phyloP scores from a whole-genome alignment of 2,329 filamentous ascomycete genomes.

The Xylariaceae sp. region DNA sequence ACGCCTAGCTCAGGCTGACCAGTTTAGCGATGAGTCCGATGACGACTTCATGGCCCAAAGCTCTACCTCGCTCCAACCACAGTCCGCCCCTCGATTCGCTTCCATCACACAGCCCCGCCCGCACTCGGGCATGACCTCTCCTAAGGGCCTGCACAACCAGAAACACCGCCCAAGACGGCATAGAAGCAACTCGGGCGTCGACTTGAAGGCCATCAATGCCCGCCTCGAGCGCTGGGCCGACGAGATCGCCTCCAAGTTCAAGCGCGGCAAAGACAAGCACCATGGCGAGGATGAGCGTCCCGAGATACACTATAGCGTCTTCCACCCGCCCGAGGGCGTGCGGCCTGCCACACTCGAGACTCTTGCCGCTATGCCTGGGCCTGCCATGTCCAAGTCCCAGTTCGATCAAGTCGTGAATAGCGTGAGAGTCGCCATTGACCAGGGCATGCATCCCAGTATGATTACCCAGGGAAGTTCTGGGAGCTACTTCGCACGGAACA shows the following conservation, averaged over 20 bases:
- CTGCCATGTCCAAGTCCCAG: slow-evolving; percentile 71
- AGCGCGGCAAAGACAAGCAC: slow-evolving; percentile 73
- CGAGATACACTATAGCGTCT: slow-evolving; percentile 97
- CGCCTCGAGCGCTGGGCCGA: slow-evolving; percentile 94
- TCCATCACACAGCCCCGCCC: slow-evolving; percentile 60
- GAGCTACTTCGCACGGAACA: slow-evolving; percentile 94
- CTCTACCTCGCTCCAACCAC: slow-evolving; percentile 52
- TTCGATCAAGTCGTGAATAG: slow-evolving; percentile 90
- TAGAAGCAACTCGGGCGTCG: slow-evolving; percentile 79
- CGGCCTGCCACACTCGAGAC: slow-evolving; percentile 74
- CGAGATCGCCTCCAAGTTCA: slow-evolving; percentile 96
- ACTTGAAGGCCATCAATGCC: slow-evolving; percentile 97
- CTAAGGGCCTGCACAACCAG: slow-evolving; percentile 41
- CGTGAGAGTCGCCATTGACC: slow-evolving; percentile 83
- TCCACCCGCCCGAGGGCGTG: slow-evolving; percentile 86
- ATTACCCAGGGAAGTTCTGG: slow-evolving; percentile 97
- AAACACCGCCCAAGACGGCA: slow-evolving; percentile 47
- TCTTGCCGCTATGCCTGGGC: slow-evolving; percentile 58
- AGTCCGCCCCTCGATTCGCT: slow-evolving; percentile 60
- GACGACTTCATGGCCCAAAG: slow-evolving; percentile 58
- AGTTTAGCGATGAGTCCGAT: slow-evolving; percentile 70
- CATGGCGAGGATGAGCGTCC: slow-evolving; percentile 75
- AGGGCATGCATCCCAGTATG: slow-evolving; percentile 90
- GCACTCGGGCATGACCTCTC: slow-evolving; percentile 59
- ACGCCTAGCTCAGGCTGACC: slow-evolving; percentile 78